phyloP scores from a whole-genome alignment of 2,329 filamentous ascomycete species.

The Botrytis cinerea region DNA sequence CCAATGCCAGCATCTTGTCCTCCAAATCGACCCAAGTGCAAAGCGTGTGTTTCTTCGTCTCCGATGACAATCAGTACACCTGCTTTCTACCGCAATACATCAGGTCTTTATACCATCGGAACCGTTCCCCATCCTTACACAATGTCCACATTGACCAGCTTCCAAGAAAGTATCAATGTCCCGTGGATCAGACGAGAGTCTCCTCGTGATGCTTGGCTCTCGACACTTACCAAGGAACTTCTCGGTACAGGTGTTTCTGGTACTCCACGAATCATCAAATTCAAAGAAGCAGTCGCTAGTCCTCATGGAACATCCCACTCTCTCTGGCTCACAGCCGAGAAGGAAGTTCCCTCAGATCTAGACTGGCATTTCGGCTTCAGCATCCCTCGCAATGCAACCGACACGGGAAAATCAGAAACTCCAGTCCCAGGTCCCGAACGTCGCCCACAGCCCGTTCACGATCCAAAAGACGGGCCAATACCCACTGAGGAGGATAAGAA shows the following conservation, averaged over 20 bases:
- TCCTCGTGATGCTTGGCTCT: conserved; percentile 77
- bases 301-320: conserved; percentile 63
- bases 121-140: conserved; percentile 93
- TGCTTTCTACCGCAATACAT: conserved; percentile 69
- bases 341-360: conserved; percentile 61
- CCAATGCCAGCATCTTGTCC: conserved; percentile 79
- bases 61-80: conserved; percentile 68
- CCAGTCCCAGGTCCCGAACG: conserved; percentile 61
- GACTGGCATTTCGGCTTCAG: conserved; percentile 90
- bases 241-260: conserved; percentile 64
- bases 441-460: conserved; percentile 52
- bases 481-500: conserved; percentile 55
- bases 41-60: conserved; percentile 66
- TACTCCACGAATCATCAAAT: conserved; percentile 65
- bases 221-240: conserved; percentile 67
- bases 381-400: conserved; percentile 61
- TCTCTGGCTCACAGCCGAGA: conserved; percentile 80
- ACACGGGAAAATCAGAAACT: conserved; percentile 56
- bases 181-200: conserved; percentile 67
- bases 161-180: conserved; percentile 61
- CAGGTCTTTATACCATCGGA: conserved; percentile 76
- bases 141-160: conserved; percentile 65
- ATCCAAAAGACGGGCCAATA: conserved; percentile 52
- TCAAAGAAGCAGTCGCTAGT: conserved; percentile 81
- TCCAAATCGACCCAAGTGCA: conserved; percentile 75